Evolutionary conservation across 2,329 filamentous ascomycete genomes (phyloP).

Genomic region (Arthroderma sp.): DNA sequence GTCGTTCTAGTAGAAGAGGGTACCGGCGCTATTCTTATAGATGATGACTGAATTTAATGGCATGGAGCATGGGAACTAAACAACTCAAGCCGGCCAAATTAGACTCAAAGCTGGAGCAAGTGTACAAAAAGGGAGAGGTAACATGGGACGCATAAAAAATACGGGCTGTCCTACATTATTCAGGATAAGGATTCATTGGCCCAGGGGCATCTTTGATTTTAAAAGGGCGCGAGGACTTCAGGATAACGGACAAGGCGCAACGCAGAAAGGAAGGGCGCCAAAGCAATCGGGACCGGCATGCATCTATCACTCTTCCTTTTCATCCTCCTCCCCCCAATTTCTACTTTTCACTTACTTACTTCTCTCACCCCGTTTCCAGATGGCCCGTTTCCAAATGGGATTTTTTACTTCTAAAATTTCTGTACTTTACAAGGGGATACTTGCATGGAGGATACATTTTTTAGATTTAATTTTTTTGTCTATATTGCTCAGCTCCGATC

Average conservation of each 20-base stretch:
- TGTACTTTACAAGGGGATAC: neutral
- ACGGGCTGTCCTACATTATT: no score
- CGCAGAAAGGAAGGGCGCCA: no score
- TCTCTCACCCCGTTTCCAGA: neutral
- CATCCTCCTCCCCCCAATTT: neutral
- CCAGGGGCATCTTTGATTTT: no score
- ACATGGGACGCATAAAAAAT: no score
- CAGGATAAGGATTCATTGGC: no score
- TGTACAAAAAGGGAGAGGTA: no score
- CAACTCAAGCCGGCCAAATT: no score
- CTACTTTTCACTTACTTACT: neutral
- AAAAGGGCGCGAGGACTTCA: no score
- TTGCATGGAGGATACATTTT: neutral
- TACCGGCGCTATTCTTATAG: conserved; percentile 53
- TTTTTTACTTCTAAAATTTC: neutral
- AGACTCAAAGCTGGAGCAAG: no score
- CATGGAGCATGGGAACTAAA: no score
- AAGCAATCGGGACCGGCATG: no score
- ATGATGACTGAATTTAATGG: conserved; percentile 38
- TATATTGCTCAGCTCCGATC: conserved; percentile 13
- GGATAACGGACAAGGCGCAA: no score
- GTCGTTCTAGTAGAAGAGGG: conserved; percentile 36
- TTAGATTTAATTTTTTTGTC: neutral
- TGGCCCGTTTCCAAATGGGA: neutral
- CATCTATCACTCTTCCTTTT: neutral